Base-by-base conservation (phyloP, 495 filamentous ascomycete species). In the Talaromyces liani region DNA sequence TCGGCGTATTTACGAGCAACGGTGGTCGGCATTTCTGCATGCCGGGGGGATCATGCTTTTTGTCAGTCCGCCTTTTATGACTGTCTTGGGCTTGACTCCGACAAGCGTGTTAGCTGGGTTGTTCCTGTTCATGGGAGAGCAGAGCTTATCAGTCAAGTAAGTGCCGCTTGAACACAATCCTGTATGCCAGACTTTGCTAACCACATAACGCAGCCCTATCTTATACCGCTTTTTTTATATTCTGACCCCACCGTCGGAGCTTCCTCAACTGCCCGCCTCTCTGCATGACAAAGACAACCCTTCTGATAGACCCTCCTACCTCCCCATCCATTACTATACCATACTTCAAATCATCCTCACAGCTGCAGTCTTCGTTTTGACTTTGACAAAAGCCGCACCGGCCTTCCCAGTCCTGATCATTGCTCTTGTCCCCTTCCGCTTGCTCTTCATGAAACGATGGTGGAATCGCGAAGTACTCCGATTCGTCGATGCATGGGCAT, bases 101-200 rank as follows among this genome's bases (percentile, higher is more conserved):
- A 90, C 86, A 1, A 86, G 84, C 45, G 87, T 90, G 6, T 76
- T 90, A 1, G 87, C 87, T 0, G 87, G 87, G 1, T 72, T 90
- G 12, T 90, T 90, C 69, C 73, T 91, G 60, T 90, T 88, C 71
- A 89, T 90, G 87, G 87, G 86, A 9, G 85, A 89, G 65, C 88
- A 91, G 65, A 86, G 84, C 51, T 73, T 89, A n/a, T 81, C 80
- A 12, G 83, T 87, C 7, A 90, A 89, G 80, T 82, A 75, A 29
- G 22, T 39, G 18, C 2, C 51, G 8, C 3, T 57, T 20, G 4
- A 31, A 39, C 20, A 24, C 45, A 22, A 22, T 22, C 22, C 2
- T 8, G 8, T 18, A 54, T 18, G 29, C 41, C 22, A 20, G 22
- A 41, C 31, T 47, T 34, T 58, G 27, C 65, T 70, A 39, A 72